A percentile compares a stretch with the other conserved stretches of the same genome.
These are phyloP conservation scores for Jacaranda copaia DNA, from an alignment of 257 asterid genomes.

Conservation along the genomic window DNA sequence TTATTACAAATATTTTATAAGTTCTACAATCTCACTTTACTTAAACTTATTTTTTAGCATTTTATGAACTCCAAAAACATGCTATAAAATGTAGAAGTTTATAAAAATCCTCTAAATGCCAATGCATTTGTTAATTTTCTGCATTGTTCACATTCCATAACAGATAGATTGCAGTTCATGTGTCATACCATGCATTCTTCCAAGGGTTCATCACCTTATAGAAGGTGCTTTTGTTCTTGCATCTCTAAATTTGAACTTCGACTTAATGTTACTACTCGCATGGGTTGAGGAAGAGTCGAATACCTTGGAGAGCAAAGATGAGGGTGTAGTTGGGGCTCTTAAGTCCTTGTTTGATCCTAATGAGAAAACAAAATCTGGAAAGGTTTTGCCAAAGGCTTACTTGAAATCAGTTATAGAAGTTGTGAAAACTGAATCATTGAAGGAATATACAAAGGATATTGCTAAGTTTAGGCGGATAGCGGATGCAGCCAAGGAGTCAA, in stretches of 20 bases:
- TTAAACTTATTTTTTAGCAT: no score
- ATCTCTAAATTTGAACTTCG: constrained; percentile 44
- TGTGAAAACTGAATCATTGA: constrained; percentile 81
- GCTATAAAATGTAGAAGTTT: no score
- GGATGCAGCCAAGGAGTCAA: constrained; percentile 91
- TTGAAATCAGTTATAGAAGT: constrained; percentile 85
- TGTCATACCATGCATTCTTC: constrained; percentile 40
- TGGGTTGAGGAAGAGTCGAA: constrained; percentile 60
- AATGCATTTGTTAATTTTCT: neutral
- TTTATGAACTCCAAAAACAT: no score
- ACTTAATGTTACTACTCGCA: constrained; percentile 46
- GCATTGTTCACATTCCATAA: neutral
- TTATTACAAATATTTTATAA: no score
- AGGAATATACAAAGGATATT: constrained; percentile 70
- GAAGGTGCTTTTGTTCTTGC: constrained; percentile 38
- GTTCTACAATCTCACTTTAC: no score
- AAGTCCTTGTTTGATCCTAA: constrained; percentile 82
- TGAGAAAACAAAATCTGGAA: constrained; percentile 89
- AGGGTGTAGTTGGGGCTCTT: constrained; percentile 65
- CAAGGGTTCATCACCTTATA: constrained; percentile 38
- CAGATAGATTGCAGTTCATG: constrained; percentile 50
- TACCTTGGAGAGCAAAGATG: constrained; percentile 50
- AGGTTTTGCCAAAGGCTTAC: constrained; percentile 85
- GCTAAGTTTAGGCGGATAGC: constrained; percentile 90
- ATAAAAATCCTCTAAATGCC: no score